Conservation (phyloP, 208 protist genomes). For the Trypanosomatidae sp. region DNA sequence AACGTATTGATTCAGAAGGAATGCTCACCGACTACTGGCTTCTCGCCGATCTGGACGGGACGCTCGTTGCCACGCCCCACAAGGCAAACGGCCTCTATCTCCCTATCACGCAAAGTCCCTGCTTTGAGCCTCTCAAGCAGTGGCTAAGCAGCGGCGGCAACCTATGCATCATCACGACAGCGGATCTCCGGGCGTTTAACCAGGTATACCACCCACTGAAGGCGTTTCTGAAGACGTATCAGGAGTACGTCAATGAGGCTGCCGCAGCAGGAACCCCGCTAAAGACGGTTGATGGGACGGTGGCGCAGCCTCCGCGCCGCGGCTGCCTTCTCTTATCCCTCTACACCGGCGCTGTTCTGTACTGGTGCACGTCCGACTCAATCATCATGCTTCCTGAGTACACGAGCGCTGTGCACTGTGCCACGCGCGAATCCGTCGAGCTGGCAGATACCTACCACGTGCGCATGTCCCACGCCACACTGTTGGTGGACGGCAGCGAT, state of each 20-base stretch:
- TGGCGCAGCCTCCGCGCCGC: conserved; percentile 4
- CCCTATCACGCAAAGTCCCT: conserved; percentile 61
- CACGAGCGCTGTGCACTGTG: conserved; percentile 51
- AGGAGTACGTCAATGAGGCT: conserved; percentile 18
- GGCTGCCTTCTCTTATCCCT: conserved; percentile 80
- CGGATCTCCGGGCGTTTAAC: conserved; percentile 60
- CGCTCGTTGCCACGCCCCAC: conserved; percentile 81
- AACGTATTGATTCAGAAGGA: too few species aligned
- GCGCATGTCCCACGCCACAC: conserved; percentile 20
- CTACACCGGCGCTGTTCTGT: conserved; percentile 82
- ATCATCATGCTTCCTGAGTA: conserved; percentile 61
- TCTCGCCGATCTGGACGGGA: conserved; percentile 82
- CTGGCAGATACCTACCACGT: conserved; percentile 33
- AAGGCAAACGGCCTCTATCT: conserved; percentile 81
- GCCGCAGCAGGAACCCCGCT: background rate
- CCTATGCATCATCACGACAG: conserved; percentile 83
- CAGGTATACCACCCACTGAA: conserved; percentile 76
- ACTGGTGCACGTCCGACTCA: conserved; percentile 53
- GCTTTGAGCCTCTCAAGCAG: conserved; percentile 43
- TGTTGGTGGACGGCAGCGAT: conserved; percentile 25
- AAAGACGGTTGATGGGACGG: background rate
- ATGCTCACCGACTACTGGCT: conserved; percentile 78
- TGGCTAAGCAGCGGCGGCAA: conserved; percentile 79
- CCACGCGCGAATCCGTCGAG: conserved; percentile 54
- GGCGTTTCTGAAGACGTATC: conserved; percentile 25